Conservation (phyloP, 2,329 filamentous ascomycete species). For the Biscogniauxia marginata region DNA sequence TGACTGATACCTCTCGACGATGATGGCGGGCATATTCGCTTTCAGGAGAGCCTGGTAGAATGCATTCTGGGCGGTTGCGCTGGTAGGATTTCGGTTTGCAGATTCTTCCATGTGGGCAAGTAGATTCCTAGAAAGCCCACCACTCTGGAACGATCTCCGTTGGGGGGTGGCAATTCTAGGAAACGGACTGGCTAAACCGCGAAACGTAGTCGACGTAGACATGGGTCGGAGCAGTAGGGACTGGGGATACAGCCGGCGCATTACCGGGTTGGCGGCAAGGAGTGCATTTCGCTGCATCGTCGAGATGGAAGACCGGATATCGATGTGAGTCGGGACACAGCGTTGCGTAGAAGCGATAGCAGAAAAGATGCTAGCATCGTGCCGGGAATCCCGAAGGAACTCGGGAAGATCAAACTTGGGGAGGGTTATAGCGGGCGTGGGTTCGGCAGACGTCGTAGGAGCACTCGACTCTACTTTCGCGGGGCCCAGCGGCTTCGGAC, state of each 20-base stretch:
- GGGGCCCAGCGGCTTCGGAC: background rate
- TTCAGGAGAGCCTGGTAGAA: slow-evolving; percentile 91
- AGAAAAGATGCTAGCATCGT: slow-evolving; percentile 18
- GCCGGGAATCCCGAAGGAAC: slow-evolving; percentile 32
- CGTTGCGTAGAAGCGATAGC: slow-evolving; percentile 12
- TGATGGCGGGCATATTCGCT: slow-evolving; percentile 89
- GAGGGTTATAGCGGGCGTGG: slow-evolving; percentile 9
- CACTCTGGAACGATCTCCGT: slow-evolving; percentile 41
- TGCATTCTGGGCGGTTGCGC: slow-evolving; percentile 83
- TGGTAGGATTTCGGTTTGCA: slow-evolving; percentile 88
- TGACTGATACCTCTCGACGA: slow-evolving; percentile 86
- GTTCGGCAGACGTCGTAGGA: slow-evolving; percentile 8
- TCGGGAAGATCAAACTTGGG: slow-evolving; percentile 32
- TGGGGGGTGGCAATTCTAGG: slow-evolving; percentile 20
- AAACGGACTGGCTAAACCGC: slow-evolving; percentile 16
- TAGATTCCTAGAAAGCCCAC: slow-evolving; percentile 58
- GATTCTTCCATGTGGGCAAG: slow-evolving; percentile 86
- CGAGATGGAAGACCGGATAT: slow-evolving; percentile 34
- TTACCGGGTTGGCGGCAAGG: slow-evolving; percentile 30
- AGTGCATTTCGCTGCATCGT: slow-evolving; percentile 31
- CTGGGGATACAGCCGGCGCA: slow-evolving; percentile 24
- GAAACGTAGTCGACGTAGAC: slow-evolving; percentile 25
- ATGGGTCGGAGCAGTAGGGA: slow-evolving; percentile 22
- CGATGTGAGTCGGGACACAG: slow-evolving; percentile 26
- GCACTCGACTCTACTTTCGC: slow-evolving; percentile 9